A percentile compares a stretch with the other conserved stretches of the same genome.
Conservation (phyloP, 2,329 filamentous ascomycete genomes). For the Neofusicoccum kwambonambiense region DNA sequence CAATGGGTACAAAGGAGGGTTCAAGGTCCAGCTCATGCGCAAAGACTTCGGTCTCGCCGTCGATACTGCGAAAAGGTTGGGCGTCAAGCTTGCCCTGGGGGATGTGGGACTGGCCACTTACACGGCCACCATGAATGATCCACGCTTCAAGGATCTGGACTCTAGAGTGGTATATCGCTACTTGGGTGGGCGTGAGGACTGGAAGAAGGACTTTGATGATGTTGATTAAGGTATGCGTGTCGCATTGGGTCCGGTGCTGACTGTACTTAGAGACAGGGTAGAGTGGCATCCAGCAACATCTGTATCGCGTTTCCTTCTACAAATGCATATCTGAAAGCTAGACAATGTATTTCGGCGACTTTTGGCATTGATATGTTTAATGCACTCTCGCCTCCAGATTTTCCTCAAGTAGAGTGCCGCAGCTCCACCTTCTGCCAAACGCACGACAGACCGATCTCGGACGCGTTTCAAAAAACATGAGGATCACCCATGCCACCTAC, state of each 20-base stretch:
- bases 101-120: slow-evolving; percentile 53
- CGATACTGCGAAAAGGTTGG: slow-evolving; percentile 54
- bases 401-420: background rate
- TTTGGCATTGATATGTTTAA: too few relatives aligned
- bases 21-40: slow-evolving; percentile 60
- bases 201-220: slow-evolving; percentile 32
- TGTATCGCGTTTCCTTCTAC: background rate
- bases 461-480: background rate
- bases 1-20: slow-evolving; percentile 55
- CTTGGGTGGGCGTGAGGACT: slow-evolving; percentile 54
- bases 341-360: too few relatives aligned
- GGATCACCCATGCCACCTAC: background rate
- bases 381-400: background rate
- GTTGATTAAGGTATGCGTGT: background rate
- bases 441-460: background rate
- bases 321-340: background rate
- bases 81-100: slow-evolving; percentile 51
- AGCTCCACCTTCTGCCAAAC: background rate
- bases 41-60: slow-evolving; percentile 59
- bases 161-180: slow-evolving; percentile 59
- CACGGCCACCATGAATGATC: slow-evolving; percentile 51
- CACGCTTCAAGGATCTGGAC: slow-evolving; percentile 54
- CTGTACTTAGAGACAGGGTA: too few relatives aligned
- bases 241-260: background rate
- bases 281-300: background rate